Evolutionary conservation across 2,329 filamentous ascomycete genomes (phyloP).

Genomic region (Emmonsiellopsis sp.): DNA sequence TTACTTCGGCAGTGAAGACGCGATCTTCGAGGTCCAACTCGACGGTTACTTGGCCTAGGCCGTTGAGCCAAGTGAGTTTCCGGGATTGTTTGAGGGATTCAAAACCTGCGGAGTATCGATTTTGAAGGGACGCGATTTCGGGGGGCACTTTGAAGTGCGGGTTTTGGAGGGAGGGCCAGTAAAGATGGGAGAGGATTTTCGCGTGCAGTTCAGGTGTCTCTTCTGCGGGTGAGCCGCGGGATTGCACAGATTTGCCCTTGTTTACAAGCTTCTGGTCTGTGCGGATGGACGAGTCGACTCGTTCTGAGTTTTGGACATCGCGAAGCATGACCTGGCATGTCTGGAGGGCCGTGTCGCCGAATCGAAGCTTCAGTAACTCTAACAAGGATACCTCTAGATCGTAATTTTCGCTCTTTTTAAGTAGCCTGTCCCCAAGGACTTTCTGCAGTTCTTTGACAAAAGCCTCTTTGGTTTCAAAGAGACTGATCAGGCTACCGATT

Average conservation of each 20-base stretch:
- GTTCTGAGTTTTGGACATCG: conserved; percentile 75
- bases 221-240: conserved; percentile 21
- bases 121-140: conserved; percentile 48
- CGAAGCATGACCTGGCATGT: conserved; percentile 96
- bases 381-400: conserved; percentile 75
- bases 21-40: conserved; percentile 78
- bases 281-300: conserved; percentile 60
- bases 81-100: conserved; percentile 70
- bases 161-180: conserved; percentile 76
- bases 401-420: conserved; percentile 57
- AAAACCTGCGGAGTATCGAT: conserved; percentile 65
- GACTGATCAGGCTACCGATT: conserved; percentile 77
- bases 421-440: conserved; percentile 74
- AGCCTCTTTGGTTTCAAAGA: conserved; percentile 79
- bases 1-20: conserved; percentile 57
- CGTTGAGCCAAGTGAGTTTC: conserved; percentile 80
- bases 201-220: conserved; percentile 52
- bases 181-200: conserved; percentile 82
- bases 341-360: conserved; percentile 77
- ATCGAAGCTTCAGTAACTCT: conserved; percentile 76
- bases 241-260: conserved; percentile 17
- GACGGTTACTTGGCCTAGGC: conserved; percentile 69
- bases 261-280: conserved; percentile 36
- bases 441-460: conserved; percentile 92
- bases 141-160: conserved; percentile 37